phyloP scores from a whole-genome alignment of 164 flowering plant species.

The Nymphaea thermarum region DNA sequence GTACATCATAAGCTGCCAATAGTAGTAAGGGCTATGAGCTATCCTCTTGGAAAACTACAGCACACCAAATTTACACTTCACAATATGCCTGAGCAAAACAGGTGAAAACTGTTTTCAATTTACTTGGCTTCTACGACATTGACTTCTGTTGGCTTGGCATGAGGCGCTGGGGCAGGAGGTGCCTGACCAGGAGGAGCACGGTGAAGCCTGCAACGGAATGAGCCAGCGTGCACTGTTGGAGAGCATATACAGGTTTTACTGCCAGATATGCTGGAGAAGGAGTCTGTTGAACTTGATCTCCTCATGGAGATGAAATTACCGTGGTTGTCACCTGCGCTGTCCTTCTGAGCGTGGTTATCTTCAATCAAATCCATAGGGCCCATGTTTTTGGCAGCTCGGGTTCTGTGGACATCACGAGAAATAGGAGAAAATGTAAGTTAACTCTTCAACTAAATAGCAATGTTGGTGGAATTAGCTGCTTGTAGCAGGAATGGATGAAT shows the following conservation, averaged over 20 bases:
- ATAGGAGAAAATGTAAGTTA: not conserved
- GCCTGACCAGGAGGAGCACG: not conserved
- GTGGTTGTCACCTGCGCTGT: not conserved
- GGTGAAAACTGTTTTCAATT: not conserved
- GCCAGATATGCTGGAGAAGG: conserved; percentile 3
- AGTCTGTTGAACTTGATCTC: conserved; percentile 10
- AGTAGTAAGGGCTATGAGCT: no score
- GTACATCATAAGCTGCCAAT: no score
- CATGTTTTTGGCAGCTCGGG: not conserved
- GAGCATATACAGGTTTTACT: conserved; percentile 10
- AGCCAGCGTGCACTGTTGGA: conserved; percentile 12
- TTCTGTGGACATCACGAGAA: not conserved
- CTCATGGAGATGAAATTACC: conserved; percentile 2
- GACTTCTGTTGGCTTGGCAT: not conserved
- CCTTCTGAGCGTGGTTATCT: not conserved
- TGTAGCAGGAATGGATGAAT: no score
- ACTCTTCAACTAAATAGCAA: no score
- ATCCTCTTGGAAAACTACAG: no score
- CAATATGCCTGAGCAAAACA: no score
- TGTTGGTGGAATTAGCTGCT: no score
- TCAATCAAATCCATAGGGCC: not conserved
- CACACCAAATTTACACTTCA: no score
- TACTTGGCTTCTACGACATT: not conserved
- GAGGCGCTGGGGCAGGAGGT: not conserved
- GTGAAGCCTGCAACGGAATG: conserved; percentile 14